Conservation (phyloP, 2,329 filamentous ascomycete genomes). For the Xylaria sp. region DNA sequence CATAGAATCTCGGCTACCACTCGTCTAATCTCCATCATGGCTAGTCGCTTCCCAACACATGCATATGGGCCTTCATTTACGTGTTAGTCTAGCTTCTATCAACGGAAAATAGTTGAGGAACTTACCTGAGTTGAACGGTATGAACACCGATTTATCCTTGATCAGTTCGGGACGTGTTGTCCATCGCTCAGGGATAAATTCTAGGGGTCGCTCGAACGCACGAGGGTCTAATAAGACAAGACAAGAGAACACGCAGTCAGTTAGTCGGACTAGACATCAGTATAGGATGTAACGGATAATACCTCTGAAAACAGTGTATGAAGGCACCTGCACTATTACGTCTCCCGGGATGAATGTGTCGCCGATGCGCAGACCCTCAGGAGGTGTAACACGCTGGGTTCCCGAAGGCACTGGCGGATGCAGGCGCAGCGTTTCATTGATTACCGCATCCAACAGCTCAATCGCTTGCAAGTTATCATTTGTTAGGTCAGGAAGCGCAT, state of each 20-base stretch:
- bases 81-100: neutral
- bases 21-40: conserved; percentile 33
- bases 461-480: neutral
- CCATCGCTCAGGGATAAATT: conserved; percentile 44
- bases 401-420: conserved; percentile 54
- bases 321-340: conserved; percentile 43
- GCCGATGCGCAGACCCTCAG: conserved; percentile 49
- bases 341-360: conserved; percentile 51
- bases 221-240: conserved; percentile 15
- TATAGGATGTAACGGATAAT: neutral
- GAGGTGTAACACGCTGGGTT: conserved; percentile 53
- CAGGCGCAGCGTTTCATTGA: conserved; percentile 49
- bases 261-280: conserved; percentile 38
- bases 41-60: conserved; percentile 44
- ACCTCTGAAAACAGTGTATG: conserved; percentile 44
- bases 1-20: conserved; percentile 6
- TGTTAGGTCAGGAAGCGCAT: conserved; percentile 42
- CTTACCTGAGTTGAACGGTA: conserved; percentile 40
- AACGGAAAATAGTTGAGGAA: neutral
- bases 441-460: conserved; percentile 49
- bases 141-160: conserved; percentile 39
- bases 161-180: conserved; percentile 40
- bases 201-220: conserved; percentile 7
- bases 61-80: conserved; percentile 29
- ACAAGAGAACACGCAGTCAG: neutral